Evolutionary conservation across 768 basidiomycete species (phyloP).

Genomic region (Rubroboletus satanas): DNA sequence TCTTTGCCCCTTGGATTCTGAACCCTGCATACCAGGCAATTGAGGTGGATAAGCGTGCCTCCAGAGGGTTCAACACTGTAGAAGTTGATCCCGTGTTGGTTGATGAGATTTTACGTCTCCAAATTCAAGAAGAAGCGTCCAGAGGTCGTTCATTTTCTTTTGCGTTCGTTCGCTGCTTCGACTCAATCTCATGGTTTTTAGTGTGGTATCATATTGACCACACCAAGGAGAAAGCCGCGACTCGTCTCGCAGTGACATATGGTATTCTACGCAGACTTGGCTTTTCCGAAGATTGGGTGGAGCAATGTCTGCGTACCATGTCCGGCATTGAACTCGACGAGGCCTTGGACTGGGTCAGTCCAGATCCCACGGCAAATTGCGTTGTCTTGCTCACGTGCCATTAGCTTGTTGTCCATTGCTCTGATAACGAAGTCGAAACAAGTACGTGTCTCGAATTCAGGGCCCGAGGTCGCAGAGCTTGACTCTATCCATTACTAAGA

Average conservation of each 20-base stretch:
- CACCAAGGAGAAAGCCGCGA: conserved; percentile 65
- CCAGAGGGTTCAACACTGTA: conserved; percentile 57
- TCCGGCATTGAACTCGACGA: conserved; percentile 76
- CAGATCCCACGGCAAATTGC: background rate
- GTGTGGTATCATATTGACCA: conserved; percentile 39
- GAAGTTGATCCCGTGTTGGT: conserved; percentile 59
- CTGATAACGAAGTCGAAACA: conserved; percentile 53
- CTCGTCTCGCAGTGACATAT: conserved; percentile 73
- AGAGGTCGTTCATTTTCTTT: conserved; percentile 21
- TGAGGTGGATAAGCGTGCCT: conserved; percentile 74
- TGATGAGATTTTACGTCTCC: conserved; percentile 56
- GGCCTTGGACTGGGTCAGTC: conserved; percentile 83
- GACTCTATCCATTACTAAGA: conserved; percentile 6
- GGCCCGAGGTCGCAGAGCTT: background rate
- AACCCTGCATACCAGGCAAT: conserved; percentile 44
- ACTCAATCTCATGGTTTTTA: conserved; percentile 4
- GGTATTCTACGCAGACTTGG: conserved; percentile 77
- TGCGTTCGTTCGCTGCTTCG: background rate
- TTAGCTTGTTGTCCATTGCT: conserved; percentile 64
- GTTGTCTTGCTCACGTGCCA: conserved; percentile 4
- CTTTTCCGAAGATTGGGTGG: conserved; percentile 64
- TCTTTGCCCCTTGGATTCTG: background rate
- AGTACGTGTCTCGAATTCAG: conserved; percentile 17
- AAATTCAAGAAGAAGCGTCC: conserved; percentile 35
- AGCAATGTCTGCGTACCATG: conserved; percentile 65